A percentile compares a stretch with the other conserved stretches of the same genome.
Evolutionary conservation across 768 basidiomycete genomes (phyloP).

Genomic region (Epithele typhae): DNA sequence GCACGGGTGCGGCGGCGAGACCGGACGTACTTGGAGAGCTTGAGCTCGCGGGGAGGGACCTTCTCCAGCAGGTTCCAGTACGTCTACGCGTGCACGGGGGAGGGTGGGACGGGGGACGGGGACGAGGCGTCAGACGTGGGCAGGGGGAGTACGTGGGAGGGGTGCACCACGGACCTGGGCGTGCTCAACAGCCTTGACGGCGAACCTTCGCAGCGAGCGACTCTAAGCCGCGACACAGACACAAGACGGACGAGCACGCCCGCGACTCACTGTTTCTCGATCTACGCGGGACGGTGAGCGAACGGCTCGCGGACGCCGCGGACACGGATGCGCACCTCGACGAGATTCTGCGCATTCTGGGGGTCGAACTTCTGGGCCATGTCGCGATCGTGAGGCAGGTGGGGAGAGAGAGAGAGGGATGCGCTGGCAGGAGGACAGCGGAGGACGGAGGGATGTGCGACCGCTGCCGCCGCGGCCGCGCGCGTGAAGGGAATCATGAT

Average conservation of each 20-base stretch:
- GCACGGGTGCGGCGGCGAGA: background rate
- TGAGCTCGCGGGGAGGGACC: conserved; percentile 70
- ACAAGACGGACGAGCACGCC: conserved; percentile 5
- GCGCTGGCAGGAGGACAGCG: conserved; percentile 15
- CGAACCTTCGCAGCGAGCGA: conserved; percentile 48
- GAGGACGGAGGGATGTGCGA: background rate
- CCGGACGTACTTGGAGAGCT: conserved; percentile 69
- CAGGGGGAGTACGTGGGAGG: background rate
- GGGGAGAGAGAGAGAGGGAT: conserved; percentile 2
- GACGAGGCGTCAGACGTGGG: too few species aligned
- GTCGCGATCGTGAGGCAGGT: conserved; percentile 12
- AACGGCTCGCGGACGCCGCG: background rate
- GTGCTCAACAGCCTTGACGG: conserved; percentile 94
- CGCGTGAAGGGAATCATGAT: conserved; percentile 11
- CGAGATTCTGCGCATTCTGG: conserved; percentile 85
- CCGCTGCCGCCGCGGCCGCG: conserved; percentile 1
- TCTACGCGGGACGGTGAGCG: conserved; percentile 41
- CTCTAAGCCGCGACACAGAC: background rate
- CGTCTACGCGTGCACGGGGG: conserved; percentile 45
- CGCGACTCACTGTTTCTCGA: conserved; percentile 86
- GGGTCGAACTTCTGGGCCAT: conserved; percentile 74
- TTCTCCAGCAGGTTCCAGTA: conserved; percentile 93
- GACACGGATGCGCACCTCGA: conserved; percentile 55
- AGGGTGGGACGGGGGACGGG: background rate
- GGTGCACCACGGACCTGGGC: conserved; percentile 66